A percentile compares a stretch with the other conserved stretches of the same genome.
Evolutionary conservation across 2,329 filamentous ascomycete species (phyloP).

Genomic region (Ramichloridium luteum): DNA sequence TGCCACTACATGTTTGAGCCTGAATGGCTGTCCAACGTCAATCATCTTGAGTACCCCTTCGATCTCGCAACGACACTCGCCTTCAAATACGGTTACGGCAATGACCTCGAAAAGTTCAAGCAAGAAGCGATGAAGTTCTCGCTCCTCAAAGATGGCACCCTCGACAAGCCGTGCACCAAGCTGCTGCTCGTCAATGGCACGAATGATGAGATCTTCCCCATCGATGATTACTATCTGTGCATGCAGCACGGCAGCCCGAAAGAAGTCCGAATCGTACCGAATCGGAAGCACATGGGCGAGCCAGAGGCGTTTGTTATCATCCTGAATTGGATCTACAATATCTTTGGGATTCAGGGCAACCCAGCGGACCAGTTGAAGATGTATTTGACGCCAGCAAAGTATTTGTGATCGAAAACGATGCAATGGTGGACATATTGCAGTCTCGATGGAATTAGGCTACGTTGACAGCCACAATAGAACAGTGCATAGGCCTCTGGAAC

Average conservation of each 20-base stretch:
- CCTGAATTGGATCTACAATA: conserved; percentile 36
- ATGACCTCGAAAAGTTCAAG: conserved; percentile 35
- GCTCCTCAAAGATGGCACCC: conserved; percentile 42
- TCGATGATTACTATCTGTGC: conserved; percentile 47
- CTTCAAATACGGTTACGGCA: conserved; percentile 36
- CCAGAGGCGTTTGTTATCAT: conserved; percentile 38
- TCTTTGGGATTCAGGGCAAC: conserved; percentile 35
- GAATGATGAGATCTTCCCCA: conserved; percentile 50
- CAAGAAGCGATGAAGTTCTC: conserved; percentile 40
- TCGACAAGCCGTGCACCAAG: conserved; percentile 39
- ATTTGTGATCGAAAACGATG: too few species aligned
- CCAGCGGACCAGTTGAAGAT: conserved; percentile 34
- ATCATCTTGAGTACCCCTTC: conserved; percentile 49
- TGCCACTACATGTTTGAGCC: conserved; percentile 47
- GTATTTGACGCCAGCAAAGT: conserved; percentile 37
- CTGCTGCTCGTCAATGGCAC: conserved; percentile 47
- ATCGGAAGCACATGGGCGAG: conserved; percentile 40
- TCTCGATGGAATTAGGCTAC: too few species aligned
- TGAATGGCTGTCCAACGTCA: conserved; percentile 42
- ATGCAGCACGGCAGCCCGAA: conserved; percentile 42
- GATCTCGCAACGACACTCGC: conserved; percentile 41
- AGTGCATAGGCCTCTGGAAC: too few species aligned
- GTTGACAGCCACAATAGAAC: too few species aligned
- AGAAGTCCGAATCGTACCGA: conserved; percentile 35
- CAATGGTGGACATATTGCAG: too few species aligned